A percentile compares a stretch with the other conserved stretches of the same genome.
phyloP scores from a whole-genome alignment of 2,329 filamentous ascomycete species.

The Pleomassaria siparia region DNA sequence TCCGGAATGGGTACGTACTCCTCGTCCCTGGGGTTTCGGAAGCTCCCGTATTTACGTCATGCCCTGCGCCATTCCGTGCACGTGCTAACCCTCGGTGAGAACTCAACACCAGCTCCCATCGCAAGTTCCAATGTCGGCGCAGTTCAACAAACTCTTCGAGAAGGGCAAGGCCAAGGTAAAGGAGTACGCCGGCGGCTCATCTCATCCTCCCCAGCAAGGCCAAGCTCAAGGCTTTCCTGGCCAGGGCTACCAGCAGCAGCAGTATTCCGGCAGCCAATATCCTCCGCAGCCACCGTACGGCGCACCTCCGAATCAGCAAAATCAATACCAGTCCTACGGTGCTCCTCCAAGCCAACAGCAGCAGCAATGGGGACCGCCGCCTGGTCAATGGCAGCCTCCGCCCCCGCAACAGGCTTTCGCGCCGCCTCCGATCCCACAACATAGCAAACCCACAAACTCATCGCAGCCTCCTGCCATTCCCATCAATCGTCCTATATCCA shows the following conservation, averaged over 20 bases:
- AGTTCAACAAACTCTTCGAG: conserved; percentile 38
- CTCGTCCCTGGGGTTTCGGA: background rate
- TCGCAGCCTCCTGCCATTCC: conserved; percentile 24
- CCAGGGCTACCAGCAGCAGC: conserved; percentile 15
- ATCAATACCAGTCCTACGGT: conserved; percentile 17
- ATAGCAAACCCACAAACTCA: conserved; percentile 35
- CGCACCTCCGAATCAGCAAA: conserved; percentile 17
- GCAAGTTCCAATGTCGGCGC: conserved; percentile 23
- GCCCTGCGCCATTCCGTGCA: background rate
- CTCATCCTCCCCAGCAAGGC: conserved; percentile 19
- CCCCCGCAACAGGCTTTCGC: conserved; percentile 14
- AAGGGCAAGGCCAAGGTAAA: conserved; percentile 43
- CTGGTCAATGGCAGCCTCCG: conserved; percentile 17
- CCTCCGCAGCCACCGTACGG: conserved; percentile 10
- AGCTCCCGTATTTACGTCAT: background rate
- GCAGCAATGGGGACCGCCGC: conserved; percentile 22
- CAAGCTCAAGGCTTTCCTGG: conserved; percentile 23
- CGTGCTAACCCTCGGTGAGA: background rate
- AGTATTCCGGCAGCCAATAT: conserved; percentile 3
- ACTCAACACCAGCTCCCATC: background rate
- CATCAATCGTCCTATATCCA: conserved; percentile 29
- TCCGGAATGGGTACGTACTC: background rate
- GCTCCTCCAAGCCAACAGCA: conserved; percentile 17
- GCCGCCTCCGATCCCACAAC: conserved; percentile 30
- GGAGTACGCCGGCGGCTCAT: conserved; percentile 26